Conservation (phyloP, 345 rosid species). For the Theobroma cacao region DNA sequence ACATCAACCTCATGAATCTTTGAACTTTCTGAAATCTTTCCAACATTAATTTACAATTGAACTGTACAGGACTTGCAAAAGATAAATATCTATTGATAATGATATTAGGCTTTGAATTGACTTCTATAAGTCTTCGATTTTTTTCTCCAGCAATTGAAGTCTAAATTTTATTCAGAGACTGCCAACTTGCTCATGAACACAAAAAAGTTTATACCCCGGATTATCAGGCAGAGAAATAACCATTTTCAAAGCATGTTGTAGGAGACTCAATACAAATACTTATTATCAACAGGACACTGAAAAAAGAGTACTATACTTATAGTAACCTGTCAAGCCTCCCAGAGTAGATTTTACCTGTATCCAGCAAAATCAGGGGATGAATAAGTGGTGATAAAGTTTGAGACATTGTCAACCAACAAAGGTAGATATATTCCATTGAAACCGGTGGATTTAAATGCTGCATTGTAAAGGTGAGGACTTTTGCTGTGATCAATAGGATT, state of each 20-base stretch:
- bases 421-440: conserved; percentile 60
- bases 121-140: neutral
- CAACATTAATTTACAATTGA: neutral
- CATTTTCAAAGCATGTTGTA: neutral
- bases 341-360: conserved; percentile 37
- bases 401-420: conserved; percentile 49
- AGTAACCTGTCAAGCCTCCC: neutral
- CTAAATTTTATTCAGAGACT: neutral
- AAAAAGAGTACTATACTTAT: neutral
- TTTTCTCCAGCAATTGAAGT: neutral
- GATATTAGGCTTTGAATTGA: neutral
- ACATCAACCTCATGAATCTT: neutral
- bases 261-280: neutral
- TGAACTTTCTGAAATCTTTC: neutral
- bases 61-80: neutral
- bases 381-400: conserved; percentile 41
- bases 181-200: neutral
- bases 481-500: conserved; percentile 69
- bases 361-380: conserved; percentile 55
- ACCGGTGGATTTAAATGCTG: conserved; percentile 44
- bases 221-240: neutral
- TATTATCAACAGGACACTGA: neutral
- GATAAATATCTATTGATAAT: neutral
- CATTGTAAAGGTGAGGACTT: conserved; percentile 55
- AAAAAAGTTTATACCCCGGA: neutral